Conservation (phyloP, 2,329 filamentous ascomycete genomes). For the Colletotrichum sp. region DNA sequence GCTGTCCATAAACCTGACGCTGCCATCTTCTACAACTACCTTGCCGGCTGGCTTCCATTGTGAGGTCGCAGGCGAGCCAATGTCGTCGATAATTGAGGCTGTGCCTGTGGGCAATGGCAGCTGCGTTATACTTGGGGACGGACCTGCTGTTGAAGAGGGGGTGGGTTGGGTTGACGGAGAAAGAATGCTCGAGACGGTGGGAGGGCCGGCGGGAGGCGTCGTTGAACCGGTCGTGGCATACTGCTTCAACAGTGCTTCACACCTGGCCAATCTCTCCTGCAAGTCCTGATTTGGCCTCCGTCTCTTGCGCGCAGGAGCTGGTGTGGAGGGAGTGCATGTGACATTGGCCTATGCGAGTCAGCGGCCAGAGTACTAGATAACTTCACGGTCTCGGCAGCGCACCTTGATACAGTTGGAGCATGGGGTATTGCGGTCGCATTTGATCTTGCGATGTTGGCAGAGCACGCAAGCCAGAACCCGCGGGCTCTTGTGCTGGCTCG, state of each 20-base stretch:
- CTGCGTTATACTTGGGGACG: slow-evolving; percentile 14
- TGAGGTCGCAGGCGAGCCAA: slow-evolving; percentile 22
- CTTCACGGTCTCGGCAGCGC: slow-evolving; percentile 25
- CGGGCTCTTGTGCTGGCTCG: slow-evolving; percentile 38
- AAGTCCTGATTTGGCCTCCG: slow-evolving; percentile 65
- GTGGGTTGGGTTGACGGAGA: slow-evolving; percentile 1
- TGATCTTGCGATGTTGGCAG: slow-evolving; percentile 67
- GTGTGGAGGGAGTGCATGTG: slow-evolving; percentile 63
- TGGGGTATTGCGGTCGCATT: slow-evolving; percentile 64
- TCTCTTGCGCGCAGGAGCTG: slow-evolving; percentile 64
- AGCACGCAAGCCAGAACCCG: slow-evolving; percentile 60
- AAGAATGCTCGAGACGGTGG: slow-evolving; percentile 20
- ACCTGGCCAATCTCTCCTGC: slow-evolving; percentile 63
- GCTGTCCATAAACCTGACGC: slow-evolving; percentile 62
- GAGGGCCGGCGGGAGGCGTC: slow-evolving; percentile 24
- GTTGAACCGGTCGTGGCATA: slow-evolving; percentile 48
- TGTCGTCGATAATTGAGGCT: slow-evolving; percentile 25
- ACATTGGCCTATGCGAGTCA: slow-evolving; percentile 55
- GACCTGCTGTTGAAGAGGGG: slow-evolving; percentile 6
- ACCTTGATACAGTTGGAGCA: slow-evolving; percentile 68
- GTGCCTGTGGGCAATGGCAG: slow-evolving; percentile 22
- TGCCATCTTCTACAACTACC: slow-evolving; percentile 60
- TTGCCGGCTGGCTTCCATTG: slow-evolving; percentile 55
- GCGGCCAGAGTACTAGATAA: background rate
- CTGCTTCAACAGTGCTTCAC: slow-evolving; percentile 63